Evolutionary conservation across 345 rosid genomes (phyloP).

Genomic region (Eucalyptus lansdowneana): DNA sequence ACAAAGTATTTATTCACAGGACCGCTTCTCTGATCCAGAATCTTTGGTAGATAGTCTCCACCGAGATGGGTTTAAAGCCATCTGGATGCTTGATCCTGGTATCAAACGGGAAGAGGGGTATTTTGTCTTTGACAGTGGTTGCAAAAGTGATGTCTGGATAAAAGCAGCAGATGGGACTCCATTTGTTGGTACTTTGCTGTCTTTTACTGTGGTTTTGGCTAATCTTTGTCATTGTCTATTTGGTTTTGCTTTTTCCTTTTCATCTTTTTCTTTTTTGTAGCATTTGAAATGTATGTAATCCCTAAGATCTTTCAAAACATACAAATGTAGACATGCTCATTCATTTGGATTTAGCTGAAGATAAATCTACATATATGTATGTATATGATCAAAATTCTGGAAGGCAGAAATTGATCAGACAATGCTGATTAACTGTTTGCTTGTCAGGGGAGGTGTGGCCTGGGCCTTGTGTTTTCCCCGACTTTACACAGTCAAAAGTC

Average conservation of each 20-base stretch:
- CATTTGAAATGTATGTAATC: background rate
- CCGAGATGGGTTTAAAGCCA: slow-evolving; percentile 63
- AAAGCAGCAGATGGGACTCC: slow-evolving; percentile 51
- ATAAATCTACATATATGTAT: background rate
- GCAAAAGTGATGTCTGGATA: slow-evolving; percentile 54
- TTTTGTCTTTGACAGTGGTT: slow-evolving; percentile 56
- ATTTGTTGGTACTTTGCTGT: slow-evolving; percentile 40
- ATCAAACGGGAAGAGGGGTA: slow-evolving; percentile 74
- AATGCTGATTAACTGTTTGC: background rate
- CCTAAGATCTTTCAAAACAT: background rate
- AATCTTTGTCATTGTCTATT: background rate
- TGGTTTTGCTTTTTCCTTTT: background rate
- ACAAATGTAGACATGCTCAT: background rate
- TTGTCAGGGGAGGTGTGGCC: slow-evolving; percentile 93
- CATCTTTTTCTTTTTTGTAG: background rate
- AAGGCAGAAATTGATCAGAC: background rate
- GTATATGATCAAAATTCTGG: background rate
- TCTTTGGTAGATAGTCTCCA: slow-evolving; percentile 53
- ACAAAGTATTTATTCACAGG: slow-evolving; percentile 23
- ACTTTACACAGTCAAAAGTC: slow-evolving; percentile 61
- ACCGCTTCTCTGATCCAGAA: slow-evolving; percentile 54
- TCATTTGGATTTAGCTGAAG: background rate
- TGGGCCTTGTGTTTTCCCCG: slow-evolving; percentile 86
- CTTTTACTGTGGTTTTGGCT: background rate
- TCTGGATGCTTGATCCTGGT: slow-evolving; percentile 98